A percentile compares a stretch with the other conserved stretches of the same genome.
These are phyloP conservation scores for Bisporella sp. DNA, from an alignment of 2,329 filamentous ascomycete genomes.

Conservation along the genomic window DNA sequence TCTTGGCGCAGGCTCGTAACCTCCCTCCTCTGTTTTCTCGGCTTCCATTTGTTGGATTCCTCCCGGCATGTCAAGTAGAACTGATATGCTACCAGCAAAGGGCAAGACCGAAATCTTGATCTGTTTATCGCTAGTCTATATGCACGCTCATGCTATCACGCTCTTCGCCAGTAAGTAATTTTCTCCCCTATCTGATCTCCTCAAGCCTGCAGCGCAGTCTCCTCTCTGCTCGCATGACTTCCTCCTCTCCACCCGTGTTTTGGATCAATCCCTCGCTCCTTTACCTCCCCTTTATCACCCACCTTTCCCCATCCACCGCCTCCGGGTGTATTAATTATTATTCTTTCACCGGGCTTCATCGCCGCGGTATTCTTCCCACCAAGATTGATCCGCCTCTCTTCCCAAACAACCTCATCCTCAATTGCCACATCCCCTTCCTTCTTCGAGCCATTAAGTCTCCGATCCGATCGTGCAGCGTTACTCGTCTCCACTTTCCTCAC, in stretches of 20 bases:
- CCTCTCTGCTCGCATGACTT: conserved; percentile 49
- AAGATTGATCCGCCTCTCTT: conserved; percentile 60
- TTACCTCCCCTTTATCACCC: conserved; percentile 46
- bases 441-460: conserved; percentile 24
- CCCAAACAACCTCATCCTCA: conserved; percentile 33
- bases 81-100: too few species aligned
- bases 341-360: conserved; percentile 70
- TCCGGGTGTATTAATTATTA: conserved; percentile 71
- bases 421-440: conserved; percentile 27
- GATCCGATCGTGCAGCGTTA: conserved; percentile 39
- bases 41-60: too few species aligned
- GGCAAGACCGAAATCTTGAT: too few species aligned
- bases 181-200: too few species aligned
- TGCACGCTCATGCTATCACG: too few species aligned
- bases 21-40: too few species aligned
- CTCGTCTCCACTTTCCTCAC: conserved; percentile 62
- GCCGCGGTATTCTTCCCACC: conserved; percentile 74
- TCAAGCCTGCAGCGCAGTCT: conserved; percentile 50
- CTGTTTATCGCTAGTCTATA: too few species aligned
- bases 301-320: conserved; percentile 68
- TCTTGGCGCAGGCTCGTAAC: too few species aligned
- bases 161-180: too few species aligned
- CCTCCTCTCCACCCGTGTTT: conserved; percentile 53
- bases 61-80: too few species aligned
- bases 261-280: conserved; percentile 46